These are phyloP conservation scores for Termitomyces sp. DNA, from an alignment of 768 basidiomycete genomes.

Conservation along the genomic window DNA sequence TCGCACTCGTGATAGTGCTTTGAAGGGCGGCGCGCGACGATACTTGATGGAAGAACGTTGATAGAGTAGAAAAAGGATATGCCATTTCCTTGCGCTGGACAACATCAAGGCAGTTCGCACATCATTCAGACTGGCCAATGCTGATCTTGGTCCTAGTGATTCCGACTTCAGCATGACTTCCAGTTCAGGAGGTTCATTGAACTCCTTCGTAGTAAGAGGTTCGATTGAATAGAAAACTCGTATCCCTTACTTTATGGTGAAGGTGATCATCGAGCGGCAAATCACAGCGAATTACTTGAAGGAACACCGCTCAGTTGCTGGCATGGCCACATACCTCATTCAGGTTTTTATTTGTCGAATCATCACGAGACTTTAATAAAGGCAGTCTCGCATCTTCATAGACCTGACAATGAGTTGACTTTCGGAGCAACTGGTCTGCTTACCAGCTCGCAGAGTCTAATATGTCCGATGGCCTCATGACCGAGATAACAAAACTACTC, in stretches of 20 bases:
- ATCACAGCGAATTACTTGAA: too few species aligned
- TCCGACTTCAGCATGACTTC: neutral
- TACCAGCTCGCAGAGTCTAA: too few species aligned
- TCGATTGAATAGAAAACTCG: neutral
- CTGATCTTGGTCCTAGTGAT: neutral
- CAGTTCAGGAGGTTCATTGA: neutral
- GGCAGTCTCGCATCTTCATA: too few species aligned
- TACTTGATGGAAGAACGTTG: neutral
- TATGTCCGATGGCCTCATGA: too few species aligned
- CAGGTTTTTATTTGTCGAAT: too few species aligned
- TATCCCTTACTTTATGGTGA: neutral
- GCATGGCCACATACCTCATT: too few species aligned
- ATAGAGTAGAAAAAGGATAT: neutral
- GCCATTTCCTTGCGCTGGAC: neutral
- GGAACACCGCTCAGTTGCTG: too few species aligned
- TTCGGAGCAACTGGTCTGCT: too few species aligned
- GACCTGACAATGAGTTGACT: too few species aligned
- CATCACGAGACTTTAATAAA: too few species aligned
- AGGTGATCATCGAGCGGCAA: neutral
- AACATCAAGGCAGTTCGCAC: neutral
- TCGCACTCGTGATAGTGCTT: neutral
- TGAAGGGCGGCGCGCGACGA: neutral
- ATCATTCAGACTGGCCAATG: neutral
- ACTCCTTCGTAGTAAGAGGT: too few species aligned
- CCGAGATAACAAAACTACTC: too few species aligned